Evolutionary conservation across 176 grass and related monocot species (phyloP).

Genomic region (Avena eriantha): DNA sequence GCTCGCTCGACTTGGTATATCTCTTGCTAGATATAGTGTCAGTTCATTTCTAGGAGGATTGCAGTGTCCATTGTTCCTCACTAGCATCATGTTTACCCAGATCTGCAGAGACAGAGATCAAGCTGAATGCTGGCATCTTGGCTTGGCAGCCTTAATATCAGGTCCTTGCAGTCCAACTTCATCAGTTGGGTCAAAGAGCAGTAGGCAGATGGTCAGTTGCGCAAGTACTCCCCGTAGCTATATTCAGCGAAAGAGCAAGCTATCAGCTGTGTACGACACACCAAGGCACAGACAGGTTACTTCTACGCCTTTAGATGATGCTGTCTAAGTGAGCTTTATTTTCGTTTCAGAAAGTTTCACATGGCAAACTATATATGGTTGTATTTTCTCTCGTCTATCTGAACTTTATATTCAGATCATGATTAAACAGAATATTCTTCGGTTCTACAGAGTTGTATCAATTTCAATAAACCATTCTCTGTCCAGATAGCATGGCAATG

Average conservation of each 20-base stretch:
- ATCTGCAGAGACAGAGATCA: slow-evolving; percentile 91
- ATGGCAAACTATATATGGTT: background rate
- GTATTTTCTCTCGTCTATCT: background rate
- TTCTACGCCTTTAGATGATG: slow-evolving; percentile 3
- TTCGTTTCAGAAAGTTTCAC: slow-evolving; percentile 14
- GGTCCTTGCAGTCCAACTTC: slow-evolving; percentile 57
- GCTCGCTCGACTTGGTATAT: slow-evolving; percentile 91
- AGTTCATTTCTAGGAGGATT: slow-evolving; percentile 11
- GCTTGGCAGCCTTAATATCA: slow-evolving; percentile 68
- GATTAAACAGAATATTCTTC: slow-evolving; percentile 23
- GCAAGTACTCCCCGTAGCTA: slow-evolving; percentile 65
- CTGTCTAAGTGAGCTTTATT: background rate
- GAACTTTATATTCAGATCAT: slow-evolving; percentile 24
- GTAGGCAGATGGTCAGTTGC: slow-evolving; percentile 64
- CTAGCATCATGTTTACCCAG: slow-evolving; percentile 34
- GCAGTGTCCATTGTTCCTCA: background rate
- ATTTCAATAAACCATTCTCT: background rate
- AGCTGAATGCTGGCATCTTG: slow-evolving; percentile 86
- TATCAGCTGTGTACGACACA: slow-evolving; percentile 56
- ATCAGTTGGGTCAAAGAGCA: slow-evolving; percentile 58
- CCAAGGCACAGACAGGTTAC: slow-evolving; percentile 80
- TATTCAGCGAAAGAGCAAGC: slow-evolving; percentile 65
- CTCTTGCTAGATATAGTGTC: slow-evolving; percentile 33
- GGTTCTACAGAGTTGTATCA: slow-evolving; percentile 8
- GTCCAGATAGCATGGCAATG: background rate